phyloP scores from a whole-genome alignment of 106 monocot species.

The Alisma plantagoaquatica region DNA sequence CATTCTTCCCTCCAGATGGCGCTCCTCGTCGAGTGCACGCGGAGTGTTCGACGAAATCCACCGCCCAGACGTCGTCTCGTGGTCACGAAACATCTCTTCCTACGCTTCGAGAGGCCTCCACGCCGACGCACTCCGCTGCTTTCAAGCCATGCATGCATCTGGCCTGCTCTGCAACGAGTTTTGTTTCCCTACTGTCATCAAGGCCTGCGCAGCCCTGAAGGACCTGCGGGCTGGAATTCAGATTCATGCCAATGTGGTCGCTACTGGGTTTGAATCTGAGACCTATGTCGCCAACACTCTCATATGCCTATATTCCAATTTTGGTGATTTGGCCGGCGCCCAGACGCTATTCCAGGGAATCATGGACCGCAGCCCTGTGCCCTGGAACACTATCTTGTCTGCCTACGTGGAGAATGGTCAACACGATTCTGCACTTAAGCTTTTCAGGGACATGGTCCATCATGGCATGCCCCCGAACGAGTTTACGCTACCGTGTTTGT shows the following conservation, averaged over 20 bases:
- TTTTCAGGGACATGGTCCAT: slow-evolving; percentile 55
- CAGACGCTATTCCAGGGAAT: slow-evolving; percentile 46
- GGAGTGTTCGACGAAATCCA: slow-evolving; percentile 74
- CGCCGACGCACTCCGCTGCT: slow-evolving; percentile 31
- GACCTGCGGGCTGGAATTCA: slow-evolving; percentile 36
- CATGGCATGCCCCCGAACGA: slow-evolving; percentile 53
- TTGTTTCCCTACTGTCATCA: slow-evolving; percentile 70
- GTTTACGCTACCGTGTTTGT: slow-evolving; percentile 47
- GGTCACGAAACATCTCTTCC: slow-evolving; percentile 51
- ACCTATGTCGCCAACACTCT: slow-evolving; percentile 74
- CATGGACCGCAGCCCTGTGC: slow-evolving; percentile 29
- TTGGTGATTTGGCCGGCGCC: slow-evolving; percentile 26
- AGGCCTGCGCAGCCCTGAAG: slow-evolving; percentile 37
- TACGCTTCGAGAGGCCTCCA: slow-evolving; percentile 33
- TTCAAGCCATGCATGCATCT: slow-evolving; percentile 33
- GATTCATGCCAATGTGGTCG: slow-evolving; percentile 40
- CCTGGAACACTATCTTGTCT: slow-evolving; percentile 67
- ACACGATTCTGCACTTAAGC: slow-evolving; percentile 25
- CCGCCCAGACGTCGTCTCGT: slow-evolving; percentile 45
- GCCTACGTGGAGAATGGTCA: slow-evolving; percentile 36
- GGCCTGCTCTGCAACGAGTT: slow-evolving; percentile 49
- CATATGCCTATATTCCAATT: slow-evolving; percentile 43
- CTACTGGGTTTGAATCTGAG: slow-evolving; percentile 44
- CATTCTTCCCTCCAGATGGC: slow-evolving; percentile 42
- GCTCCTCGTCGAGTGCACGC: slow-evolving; percentile 24